Base-by-base conservation (phyloP, 768 basidiomycete genomes). In the Naematelia encephala region DNA sequence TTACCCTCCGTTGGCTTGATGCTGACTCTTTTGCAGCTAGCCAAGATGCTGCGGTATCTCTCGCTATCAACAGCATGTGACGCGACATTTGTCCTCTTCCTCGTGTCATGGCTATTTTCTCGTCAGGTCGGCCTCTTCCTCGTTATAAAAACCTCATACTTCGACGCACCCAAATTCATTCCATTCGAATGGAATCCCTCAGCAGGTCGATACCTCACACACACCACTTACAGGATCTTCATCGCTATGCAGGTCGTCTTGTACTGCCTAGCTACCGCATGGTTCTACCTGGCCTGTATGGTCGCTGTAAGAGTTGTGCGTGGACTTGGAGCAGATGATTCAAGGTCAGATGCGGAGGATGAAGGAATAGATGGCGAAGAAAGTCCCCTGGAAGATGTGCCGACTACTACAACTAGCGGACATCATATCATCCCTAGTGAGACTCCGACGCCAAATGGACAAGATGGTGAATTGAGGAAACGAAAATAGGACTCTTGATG, bases 11-110 rank as follows among this genome's bases (percentile, higher is more conserved):
- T n/a, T n/a, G 22, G 43, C 12, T 45, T 34, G 27, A 21, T 52
- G 22, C 51, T 57, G 51, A 59, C 25, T 14, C 30, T 23, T 10
- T 8, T 34, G 1, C 60, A 94, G 91, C 75, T 89, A 63, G 94
- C 91, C 10, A 99, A 99, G 78, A 94, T 98, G 89, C 78, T 89
- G 62, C 86, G 87, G 57, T 99, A 98, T 77, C 80, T 93, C n/a
- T 80, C 80, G 14, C 76, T 86, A 43, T 78, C 81, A 29, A 82
- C 83, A 19, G 73, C 84, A 13, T 88, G 87, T 55, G 92, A 98
- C 76, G 67, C 79, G 23, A 82, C 84, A 0, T 98, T 99, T 72
- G 88, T 80, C 27, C 68, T 82, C 62, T 99, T 94, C 81, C 82
- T 97, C 70, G 52, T 92, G 21, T 88, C 88, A 10, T 99, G 96